Percentiles rank a stretch among this genome's conserved stretches.
Evolutionary conservation across 345 rosid species (phyloP).

Genomic region (Cardiospermum halicacabum): DNA sequence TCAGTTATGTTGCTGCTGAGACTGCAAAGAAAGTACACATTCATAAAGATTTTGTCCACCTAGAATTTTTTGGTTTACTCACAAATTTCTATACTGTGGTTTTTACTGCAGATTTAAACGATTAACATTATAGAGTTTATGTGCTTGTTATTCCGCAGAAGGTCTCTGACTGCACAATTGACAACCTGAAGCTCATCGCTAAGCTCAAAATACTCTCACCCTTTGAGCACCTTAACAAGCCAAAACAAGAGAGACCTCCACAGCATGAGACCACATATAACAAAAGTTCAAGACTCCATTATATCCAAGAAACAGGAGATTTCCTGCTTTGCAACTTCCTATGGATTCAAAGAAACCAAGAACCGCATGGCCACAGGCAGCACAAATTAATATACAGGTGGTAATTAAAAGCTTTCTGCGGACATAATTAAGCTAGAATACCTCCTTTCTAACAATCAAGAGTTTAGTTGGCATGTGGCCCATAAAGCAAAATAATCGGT

Average conservation of each 20-base stretch:
- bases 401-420: no score
- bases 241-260: slow-evolving; percentile 7
- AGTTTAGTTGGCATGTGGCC: background rate
- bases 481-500: background rate
- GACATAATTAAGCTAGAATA: slow-evolving; percentile 1
- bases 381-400: no score
- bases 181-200: slow-evolving; percentile 20
- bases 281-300: slow-evolving; percentile 4
- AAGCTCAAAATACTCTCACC: background rate
- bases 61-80: no score
- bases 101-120: no score
- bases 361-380: slow-evolving; percentile 11
- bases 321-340: slow-evolving; percentile 8
- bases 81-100: no score
- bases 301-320: slow-evolving; percentile 7
- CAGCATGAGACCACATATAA: slow-evolving; percentile 9
- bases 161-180: slow-evolving; percentile 16
- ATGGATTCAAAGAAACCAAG: background rate
- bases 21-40: no score
- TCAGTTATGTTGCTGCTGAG: no score
- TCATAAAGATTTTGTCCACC: slow-evolving; percentile 1
- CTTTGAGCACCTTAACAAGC: background rate
- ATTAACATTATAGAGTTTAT: slow-evolving; percentile 9
- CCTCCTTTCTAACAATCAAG: slow-evolving; percentile 1
- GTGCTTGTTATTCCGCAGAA: slow-evolving; percentile 13